phyloP scores from a whole-genome alignment of 2,329 filamentous ascomycete species.

The Colletotrichum gloeosporioides region DNA sequence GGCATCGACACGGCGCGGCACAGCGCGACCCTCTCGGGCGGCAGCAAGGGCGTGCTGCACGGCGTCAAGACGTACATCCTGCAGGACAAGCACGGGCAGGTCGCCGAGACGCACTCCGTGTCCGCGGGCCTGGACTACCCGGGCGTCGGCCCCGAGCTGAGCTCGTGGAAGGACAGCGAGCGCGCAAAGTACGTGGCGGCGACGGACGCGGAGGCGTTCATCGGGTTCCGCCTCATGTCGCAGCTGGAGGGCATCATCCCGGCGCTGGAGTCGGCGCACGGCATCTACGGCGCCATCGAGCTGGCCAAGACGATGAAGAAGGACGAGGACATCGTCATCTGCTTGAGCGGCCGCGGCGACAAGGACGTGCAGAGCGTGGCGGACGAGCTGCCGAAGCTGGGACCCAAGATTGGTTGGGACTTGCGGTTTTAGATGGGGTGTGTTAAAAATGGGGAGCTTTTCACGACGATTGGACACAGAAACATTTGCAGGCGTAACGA shows the following conservation, averaged over 20 bases:
- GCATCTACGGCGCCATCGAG: constrained; percentile 86
- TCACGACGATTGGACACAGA: background rate
- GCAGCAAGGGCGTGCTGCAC: constrained; percentile 91
- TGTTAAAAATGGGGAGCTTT: background rate
- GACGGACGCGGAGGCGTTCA: constrained; percentile 89
- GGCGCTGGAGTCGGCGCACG: constrained; percentile 91
- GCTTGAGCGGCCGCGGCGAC: constrained; percentile 90
- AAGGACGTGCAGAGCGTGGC: constrained; percentile 99
- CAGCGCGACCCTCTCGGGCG: constrained; percentile 85
- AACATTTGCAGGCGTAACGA: background rate
- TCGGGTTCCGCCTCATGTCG: constrained; percentile 83
- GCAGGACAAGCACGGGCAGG: constrained; percentile 91
- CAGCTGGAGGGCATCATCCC: constrained; percentile 97
- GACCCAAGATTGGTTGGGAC: constrained; percentile 84
- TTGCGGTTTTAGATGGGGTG: constrained; percentile 57
- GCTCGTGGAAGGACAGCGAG: constrained; percentile 88
- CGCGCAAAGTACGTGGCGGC: constrained; percentile 89
- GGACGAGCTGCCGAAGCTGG: constrained; percentile 87
- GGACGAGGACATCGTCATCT: constrained; percentile 91
- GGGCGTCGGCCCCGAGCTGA: constrained; percentile 91
- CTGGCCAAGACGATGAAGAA: constrained; percentile 91
- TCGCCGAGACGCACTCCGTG: constrained; percentile 93
- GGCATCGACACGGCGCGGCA: constrained; percentile 86
- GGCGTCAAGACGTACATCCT: constrained; percentile 96
- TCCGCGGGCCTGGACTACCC: constrained; percentile 97